A percentile compares a stretch with the other conserved stretches of the same genome.
These are phyloP conservation scores for Akebia trifoliata DNA, from an alignment of 164 flowering plant genomes.

Conservation along the genomic window DNA sequence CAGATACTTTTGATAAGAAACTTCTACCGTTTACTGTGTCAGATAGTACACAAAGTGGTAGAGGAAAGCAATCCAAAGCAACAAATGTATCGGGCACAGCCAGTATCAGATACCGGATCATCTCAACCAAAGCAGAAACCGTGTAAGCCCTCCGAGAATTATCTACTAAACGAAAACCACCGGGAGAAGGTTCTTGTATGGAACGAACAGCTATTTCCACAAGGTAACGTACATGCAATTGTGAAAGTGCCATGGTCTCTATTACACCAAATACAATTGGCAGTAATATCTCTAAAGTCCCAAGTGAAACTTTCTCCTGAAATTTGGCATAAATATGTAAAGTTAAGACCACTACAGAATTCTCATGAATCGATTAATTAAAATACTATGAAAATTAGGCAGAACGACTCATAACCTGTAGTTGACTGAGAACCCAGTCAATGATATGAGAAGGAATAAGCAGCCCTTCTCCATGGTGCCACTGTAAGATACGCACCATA, in stretches of 20 bases:
- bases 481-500: constrained; percentile 80
- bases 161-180: constrained; percentile 60
- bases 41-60: constrained; percentile 58
- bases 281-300: constrained; percentile 64
- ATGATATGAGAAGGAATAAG: constrained; percentile 73
- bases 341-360: not conserved
- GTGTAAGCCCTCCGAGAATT: constrained; percentile 73
- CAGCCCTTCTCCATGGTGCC: constrained; percentile 88
- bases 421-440: constrained; percentile 87
- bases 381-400: too few relatives aligned
- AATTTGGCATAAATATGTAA: constrained; percentile 14
- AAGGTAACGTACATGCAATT: constrained; percentile 72
- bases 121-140: constrained; percentile 65
- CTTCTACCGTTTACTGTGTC: constrained; percentile 39
- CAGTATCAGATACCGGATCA: constrained; percentile 77
- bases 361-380: not conserved
- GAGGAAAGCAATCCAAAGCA: constrained; percentile 88
- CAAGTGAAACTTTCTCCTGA: constrained; percentile 79
- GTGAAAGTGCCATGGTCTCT: constrained; percentile 67
- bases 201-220: constrained; percentile 66
- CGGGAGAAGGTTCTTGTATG: constrained; percentile 68
- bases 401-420: constrained; percentile 52
- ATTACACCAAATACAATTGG: constrained; percentile 76
- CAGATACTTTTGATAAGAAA: constrained; percentile 37
- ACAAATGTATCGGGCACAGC: constrained; percentile 97